Base-by-base conservation (phyloP, 2,329 filamentous ascomycete genomes). In the Neofusicoccum sp. region DNA sequence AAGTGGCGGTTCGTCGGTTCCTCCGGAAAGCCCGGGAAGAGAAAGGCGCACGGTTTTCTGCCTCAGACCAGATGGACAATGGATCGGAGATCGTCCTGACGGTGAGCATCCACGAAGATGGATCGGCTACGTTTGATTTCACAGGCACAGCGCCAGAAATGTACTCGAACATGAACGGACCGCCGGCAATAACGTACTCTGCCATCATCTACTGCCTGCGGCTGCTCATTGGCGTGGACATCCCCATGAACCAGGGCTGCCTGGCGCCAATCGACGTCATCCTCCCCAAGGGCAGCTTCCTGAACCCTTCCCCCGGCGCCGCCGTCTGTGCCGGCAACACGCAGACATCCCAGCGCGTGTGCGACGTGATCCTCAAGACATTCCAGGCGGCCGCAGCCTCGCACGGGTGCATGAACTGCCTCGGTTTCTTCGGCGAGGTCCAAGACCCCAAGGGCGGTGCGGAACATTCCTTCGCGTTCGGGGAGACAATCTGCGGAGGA, bases 401-500 rank as follows among this genome's bases (percentile, higher is more conserved):
- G 11, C 62, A 66, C n/a, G 69, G 69, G 2, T 70, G 69, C 52
- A 62, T 64, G 47, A 69, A 71, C 58, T 64, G 66, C n/a, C 65
- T 78, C 7, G 65, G 68, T 1, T 73, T 71, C 2, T 76, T 76
- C 29, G 64, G 67, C 28, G 56, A 64, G 0, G 65, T 65, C 7
- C 48, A 22, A 14, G 29, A 62, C 7, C 37, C 39, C 8, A 45
- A 1, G 3, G 7, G 39, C 16, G 60, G 49, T 7, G 36, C 37
- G 9, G 60, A 56, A 28, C 50, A 63, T 11, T 47, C 48, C 2
- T 63, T 56, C 7, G 90, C 89, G 12, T 92, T 92, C 78, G 92
- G 92, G 71, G 89, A 92, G 76, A 92, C 89, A 3, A 91, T 92
- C 66, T 87, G 87, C 0, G 89, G 89, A 44, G 89, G 89, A 0